Conservation (phyloP, 805 yeast species). For the Candida wancherniae region DNA sequence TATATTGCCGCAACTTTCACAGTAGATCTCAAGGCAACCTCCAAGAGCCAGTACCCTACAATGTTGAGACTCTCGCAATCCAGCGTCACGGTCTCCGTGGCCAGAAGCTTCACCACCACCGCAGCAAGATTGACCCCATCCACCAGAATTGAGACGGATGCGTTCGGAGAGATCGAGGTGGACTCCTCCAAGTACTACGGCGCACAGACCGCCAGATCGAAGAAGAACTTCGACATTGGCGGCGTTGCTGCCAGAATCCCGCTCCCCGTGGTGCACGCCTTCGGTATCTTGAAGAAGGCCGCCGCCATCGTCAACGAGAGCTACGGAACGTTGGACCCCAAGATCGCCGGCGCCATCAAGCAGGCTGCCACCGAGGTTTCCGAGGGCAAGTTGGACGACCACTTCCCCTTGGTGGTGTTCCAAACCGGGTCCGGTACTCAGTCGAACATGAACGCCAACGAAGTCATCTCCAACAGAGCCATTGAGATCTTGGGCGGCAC, state of each 20-base stretch:
- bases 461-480: conserved; percentile 97
- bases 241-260: conserved; percentile 90
- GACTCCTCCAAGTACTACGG: conserved; percentile 91
- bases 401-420: conserved; percentile 97
- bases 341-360: conserved; percentile 78
- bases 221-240: conserved; percentile 92
- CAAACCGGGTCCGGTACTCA: conserved; percentile 99
- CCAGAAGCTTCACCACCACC: conserved; percentile 30
- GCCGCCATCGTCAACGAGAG: conserved; percentile 86
- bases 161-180: conserved; percentile 95
- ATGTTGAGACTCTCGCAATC: conserved; percentile 18
- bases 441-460: conserved; percentile 98
- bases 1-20: conserved; percentile 2
- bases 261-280: conserved; percentile 82
- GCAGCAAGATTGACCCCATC: conserved; percentile 19
- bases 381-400: conserved; percentile 85
- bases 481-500: conserved; percentile 92
- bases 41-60: conserved; percentile 1
- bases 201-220: conserved; percentile 94
- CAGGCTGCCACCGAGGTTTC: conserved; percentile 94
- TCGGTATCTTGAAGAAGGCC: conserved; percentile 90
- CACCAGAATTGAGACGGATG: conserved; percentile 82
- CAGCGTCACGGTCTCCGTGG: conserved; percentile 8
- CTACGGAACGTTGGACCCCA: conserved; percentile 77
- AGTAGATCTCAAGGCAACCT: no score